Conservation (phyloP, 169 alveolate genomes). For the Pseudocohnilembus persalinus region DNA sequence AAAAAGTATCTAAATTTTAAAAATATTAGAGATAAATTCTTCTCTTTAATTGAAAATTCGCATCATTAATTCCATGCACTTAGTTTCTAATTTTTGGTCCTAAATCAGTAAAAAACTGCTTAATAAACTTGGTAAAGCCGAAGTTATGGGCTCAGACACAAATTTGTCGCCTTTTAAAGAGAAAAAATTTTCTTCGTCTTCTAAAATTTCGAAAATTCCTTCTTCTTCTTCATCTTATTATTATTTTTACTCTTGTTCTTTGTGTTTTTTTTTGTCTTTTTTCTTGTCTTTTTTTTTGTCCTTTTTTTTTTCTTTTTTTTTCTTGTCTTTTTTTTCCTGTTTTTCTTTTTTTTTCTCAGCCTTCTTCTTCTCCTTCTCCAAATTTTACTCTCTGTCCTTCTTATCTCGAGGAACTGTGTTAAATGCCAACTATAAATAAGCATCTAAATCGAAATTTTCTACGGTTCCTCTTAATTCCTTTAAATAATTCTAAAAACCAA, state of each 20-base stretch:
- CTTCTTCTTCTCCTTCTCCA: too few relatives aligned
- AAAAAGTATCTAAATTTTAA: conserved; percentile 12
- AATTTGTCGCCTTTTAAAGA: neutral
- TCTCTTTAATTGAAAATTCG: conserved; percentile 33
- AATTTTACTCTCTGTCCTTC: too few relatives aligned
- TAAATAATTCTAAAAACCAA: conserved; percentile 22
- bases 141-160: neutral
- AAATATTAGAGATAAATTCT: conserved; percentile 18
- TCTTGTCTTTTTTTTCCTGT: too few relatives aligned
- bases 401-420: neutral
- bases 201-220: too few relatives aligned
- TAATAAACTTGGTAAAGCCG: conserved; percentile 11
- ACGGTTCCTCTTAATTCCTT: neutral
- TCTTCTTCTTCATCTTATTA: too few relatives aligned
- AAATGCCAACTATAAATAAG: neutral
- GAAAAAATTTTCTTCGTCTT: neutral
- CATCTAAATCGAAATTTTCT: conserved; percentile 22
- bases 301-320: too few relatives aligned
- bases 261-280: too few relatives aligned
- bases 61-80: conserved; percentile 8
- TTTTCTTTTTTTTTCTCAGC: too few relatives aligned
- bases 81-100: conserved; percentile 24
- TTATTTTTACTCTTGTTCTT: too few relatives aligned
- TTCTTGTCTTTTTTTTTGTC: too few relatives aligned
- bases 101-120: conserved; percentile 11